Evolutionary conservation across 2,329 filamentous ascomycete species (phyloP).

Genomic region (Sordariomycetes sp.): DNA sequence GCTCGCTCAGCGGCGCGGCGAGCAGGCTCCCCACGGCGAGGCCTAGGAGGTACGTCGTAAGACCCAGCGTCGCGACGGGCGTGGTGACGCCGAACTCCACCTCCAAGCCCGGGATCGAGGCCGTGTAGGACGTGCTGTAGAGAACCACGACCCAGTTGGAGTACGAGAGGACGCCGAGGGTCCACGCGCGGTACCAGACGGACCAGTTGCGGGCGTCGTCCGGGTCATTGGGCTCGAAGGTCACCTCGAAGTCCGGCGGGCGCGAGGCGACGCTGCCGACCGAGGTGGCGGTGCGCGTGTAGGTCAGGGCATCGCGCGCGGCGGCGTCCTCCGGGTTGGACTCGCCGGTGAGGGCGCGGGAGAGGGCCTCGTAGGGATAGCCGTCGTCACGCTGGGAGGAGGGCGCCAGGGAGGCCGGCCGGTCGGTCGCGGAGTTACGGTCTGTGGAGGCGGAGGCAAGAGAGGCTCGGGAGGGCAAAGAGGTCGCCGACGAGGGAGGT

Average conservation of each 20-base stretch:
- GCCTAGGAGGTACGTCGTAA: slow-evolving; percentile 71
- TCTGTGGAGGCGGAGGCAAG: background rate
- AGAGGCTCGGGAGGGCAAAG: background rate
- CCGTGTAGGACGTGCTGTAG: slow-evolving; percentile 72
- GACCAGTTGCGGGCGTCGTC: slow-evolving; percentile 61
- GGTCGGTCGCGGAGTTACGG: background rate
- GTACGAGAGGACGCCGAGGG: slow-evolving; percentile 32
- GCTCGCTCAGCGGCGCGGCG: slow-evolving; percentile 62
- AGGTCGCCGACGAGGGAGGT: background rate
- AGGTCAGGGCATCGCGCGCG: slow-evolving; percentile 32
- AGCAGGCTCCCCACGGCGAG: slow-evolving; percentile 62
- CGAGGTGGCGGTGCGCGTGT: slow-evolving; percentile 29
- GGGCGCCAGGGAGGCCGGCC: background rate
- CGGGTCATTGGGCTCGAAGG: slow-evolving; percentile 54
- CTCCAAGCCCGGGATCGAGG: slow-evolving; percentile 58
- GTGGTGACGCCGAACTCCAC: slow-evolving; percentile 50
- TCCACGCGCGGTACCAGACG: slow-evolving; percentile 32
- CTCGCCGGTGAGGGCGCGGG: slow-evolving; percentile 22
- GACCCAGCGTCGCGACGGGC: slow-evolving; percentile 58
- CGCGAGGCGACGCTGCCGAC: slow-evolving; percentile 30
- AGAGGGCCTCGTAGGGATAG: slow-evolving; percentile 16
- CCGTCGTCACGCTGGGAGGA: slow-evolving; percentile 4
- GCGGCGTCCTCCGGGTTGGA: slow-evolving; percentile 26
- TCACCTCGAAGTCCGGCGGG: slow-evolving; percentile 58
- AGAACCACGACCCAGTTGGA: slow-evolving; percentile 46